Base-by-base conservation (phyloP, 108 stramenopile genomes). In the Stephanodiscus minutulus region DNA sequence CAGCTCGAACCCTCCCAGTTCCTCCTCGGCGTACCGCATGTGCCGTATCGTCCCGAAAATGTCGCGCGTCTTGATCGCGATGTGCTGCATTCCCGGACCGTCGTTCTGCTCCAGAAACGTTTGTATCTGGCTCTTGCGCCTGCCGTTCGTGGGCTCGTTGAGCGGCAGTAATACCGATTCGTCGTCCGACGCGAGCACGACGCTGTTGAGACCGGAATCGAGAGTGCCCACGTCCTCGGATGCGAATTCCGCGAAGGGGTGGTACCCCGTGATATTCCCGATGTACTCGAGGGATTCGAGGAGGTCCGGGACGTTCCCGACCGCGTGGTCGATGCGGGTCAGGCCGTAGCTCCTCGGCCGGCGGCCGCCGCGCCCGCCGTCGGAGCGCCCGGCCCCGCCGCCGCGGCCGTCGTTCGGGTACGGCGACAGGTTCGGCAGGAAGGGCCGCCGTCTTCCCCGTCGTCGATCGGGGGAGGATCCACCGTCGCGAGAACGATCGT, bases 81-180 rank as follows among this genome's bases (percentile, higher is more conserved):
- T 68, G 73, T 96, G 95, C 67, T 96, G 95, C 36, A 96, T 65
- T 10, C 95, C 95, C 6, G 90, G 76, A 9, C 95, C 95, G 21
- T 89, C 85, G 62, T 96, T 94, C 59, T 88, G 87, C 74, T 96
- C 95, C 7, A 96, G 61, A 50, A 83, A 96, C 4, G 90, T 96
- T 54, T 94, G 89, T 50, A 89, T 89, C 65, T 89, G 88, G 28
- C 82, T 83, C 64, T 89, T 89, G 31, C 85, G 68, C 31, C 81
- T 89, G 6, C 88, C 90, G 31, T 82, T 68, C 10, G 90, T 88
- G 2, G 92, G 92, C 71, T 96, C 95, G 65, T 96, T 96, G 28
- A 94, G 50, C 0, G 95, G 95, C 13, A 96, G 68, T 1, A 96
- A 68, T 20, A 96, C 90, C 56, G 85, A 65, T 58, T 83, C 83